Conservation (phyloP, 768 basidiomycete species). For the Solioccasus polychromus region DNA sequence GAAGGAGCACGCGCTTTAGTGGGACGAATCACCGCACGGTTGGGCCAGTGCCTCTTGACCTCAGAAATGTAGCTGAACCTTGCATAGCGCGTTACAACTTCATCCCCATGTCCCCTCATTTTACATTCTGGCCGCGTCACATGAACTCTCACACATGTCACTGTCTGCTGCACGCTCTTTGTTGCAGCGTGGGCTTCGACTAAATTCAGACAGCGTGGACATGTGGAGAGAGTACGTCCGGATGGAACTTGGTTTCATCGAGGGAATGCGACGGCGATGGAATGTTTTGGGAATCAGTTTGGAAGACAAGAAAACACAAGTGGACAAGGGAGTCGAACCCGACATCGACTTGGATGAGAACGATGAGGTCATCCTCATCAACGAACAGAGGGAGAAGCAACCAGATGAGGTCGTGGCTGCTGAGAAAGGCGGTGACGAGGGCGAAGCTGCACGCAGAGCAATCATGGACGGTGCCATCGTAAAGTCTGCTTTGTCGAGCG, state of each 20-base stretch:
- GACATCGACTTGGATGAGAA: conserved; percentile 21
- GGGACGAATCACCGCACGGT: conserved; percentile 81
- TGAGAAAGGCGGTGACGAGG: conserved; percentile 42
- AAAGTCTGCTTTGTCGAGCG: conserved; percentile 70
- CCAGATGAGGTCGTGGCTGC: conserved; percentile 29
- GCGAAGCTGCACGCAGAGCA: conserved; percentile 55
- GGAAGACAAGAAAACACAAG: conserved; percentile 11
- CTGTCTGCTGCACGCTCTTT: conserved; percentile 79
- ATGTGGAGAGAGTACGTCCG: conserved; percentile 90
- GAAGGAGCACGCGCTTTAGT: conserved; percentile 79
- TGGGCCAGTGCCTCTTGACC: conserved; percentile 17
- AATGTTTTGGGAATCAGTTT: conserved; percentile 64
- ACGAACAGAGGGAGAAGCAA: conserved; percentile 22
- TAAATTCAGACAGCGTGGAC: conserved; percentile 67
- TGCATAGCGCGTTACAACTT: conserved; percentile 73
- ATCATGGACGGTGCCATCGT: conserved; percentile 82
- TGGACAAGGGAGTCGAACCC: conserved; percentile 21
- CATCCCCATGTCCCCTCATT: conserved; percentile 77
- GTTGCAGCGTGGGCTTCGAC: conserved; percentile 80
- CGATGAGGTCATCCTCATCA: conserved; percentile 13
- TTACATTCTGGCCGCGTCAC: conserved; percentile 81
- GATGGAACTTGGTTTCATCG: conserved; percentile 86
- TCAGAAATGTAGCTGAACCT: conserved; percentile 6
- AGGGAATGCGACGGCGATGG: conserved; percentile 78
- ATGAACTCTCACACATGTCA: conserved; percentile 73